Evolutionary conservation across 352 stramenopile species (phyloP).

Genomic region (Globisporangium acanthophoron): DNA sequence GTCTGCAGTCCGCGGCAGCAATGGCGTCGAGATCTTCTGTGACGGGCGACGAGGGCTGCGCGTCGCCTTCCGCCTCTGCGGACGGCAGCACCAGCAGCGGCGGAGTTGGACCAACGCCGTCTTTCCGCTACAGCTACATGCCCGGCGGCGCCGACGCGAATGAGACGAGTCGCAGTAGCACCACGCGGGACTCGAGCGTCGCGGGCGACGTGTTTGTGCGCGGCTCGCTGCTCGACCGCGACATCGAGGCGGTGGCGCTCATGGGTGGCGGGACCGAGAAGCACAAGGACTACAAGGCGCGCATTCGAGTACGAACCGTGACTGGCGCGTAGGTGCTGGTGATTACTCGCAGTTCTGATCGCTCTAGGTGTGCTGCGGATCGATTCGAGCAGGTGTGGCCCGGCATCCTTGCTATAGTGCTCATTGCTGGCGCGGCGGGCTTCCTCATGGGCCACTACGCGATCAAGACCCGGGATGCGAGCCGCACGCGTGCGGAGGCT

Average conservation of each 20-base stretch:
- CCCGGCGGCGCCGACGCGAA: slow-evolving; percentile 1
- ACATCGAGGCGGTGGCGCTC: slow-evolving; percentile 14
- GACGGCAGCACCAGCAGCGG: neutral
- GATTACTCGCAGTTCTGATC: neutral
- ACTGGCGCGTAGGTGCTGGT: neutral
- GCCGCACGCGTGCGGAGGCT: slow-evolving; percentile 3
- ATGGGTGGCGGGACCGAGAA: slow-evolving; percentile 5
- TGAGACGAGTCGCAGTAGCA: slow-evolving; percentile 5
- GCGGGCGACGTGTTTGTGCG: slow-evolving; percentile 16
- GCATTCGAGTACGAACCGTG: slow-evolving; percentile 12
- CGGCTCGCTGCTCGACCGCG: slow-evolving; percentile 16
- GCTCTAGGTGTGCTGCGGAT: neutral
- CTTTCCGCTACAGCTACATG: slow-evolving; percentile 17
- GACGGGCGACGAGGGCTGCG: neutral
- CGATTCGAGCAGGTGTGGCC: slow-evolving; percentile 22
- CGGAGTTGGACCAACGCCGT: neutral
- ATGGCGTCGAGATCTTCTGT: neutral
- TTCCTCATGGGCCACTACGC: slow-evolving; percentile 21
- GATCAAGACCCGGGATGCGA: slow-evolving; percentile 14
- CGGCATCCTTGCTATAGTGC: slow-evolving; percentile 18
- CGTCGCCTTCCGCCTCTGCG: neutral
- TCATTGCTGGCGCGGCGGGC: slow-evolving; percentile 7
- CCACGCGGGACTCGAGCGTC: slow-evolving; percentile 1
- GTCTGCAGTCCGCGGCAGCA: neutral
- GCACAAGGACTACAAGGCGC: slow-evolving; percentile 17